phyloP scores from a whole-genome alignment of 305 asterid genomes.

The Fraxinus velutina region DNA sequence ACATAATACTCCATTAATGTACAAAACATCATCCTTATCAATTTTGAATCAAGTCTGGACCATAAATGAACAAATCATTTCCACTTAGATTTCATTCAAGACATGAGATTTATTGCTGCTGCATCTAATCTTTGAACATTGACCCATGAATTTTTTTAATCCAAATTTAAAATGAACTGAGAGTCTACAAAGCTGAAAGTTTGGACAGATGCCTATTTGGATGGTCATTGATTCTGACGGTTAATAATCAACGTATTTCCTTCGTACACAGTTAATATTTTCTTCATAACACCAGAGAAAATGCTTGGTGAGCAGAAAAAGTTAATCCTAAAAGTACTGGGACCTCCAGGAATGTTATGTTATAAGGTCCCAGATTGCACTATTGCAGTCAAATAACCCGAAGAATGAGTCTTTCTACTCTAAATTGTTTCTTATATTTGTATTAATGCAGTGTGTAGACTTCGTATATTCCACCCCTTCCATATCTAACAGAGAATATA shows the following conservation, averaged over 20 bases:
- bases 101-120: no score
- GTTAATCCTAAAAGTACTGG: not conserved
- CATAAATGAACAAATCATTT: no score
- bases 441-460: no score
- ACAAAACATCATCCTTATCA: not conserved
- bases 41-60: no score
- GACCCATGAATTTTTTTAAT: not conserved
- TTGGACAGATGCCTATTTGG: not conserved
- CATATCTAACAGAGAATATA: no score
- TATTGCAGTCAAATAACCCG: not conserved
- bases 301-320: not conserved
- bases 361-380: not conserved
- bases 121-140: not conserved
- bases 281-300: not conserved
- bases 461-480: no score
- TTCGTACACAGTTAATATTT: not conserved
- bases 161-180: not conserved
- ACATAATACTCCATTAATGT: not conserved
- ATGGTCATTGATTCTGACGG: not conserved
- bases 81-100: no score
- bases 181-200: not conserved
- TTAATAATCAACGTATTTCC: no score
- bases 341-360: not conserved
- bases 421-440: no score
- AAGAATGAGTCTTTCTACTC: no score